phyloP scores from a whole-genome alignment of 1,284 basidiomycete genomes.

The Ganoderma boninense region DNA sequence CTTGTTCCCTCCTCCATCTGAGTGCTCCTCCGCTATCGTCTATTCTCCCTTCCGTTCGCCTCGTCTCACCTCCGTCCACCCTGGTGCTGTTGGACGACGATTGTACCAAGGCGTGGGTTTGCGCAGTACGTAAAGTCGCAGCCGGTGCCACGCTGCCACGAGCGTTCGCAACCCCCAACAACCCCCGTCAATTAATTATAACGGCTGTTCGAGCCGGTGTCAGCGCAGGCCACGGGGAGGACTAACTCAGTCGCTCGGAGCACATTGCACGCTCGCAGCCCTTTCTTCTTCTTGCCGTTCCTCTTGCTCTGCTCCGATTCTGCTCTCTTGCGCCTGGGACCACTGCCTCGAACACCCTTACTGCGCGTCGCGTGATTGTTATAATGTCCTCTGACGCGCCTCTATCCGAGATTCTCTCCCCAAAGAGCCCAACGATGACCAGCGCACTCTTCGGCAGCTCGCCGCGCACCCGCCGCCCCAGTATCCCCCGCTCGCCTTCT shows the following conservation, averaged over 20 bases:
- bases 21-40: neutral
- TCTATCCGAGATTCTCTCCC: slow-evolving; percentile 24
- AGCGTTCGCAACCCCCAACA: neutral
- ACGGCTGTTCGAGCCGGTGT: slow-evolving; percentile 1
- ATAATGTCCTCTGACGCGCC: slow-evolving; percentile 16
- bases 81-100: neutral
- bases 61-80: neutral
- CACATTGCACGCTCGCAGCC: neutral
- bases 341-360: neutral
- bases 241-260: neutral
- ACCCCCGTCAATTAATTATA: neutral
- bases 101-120: neutral
- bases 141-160: slow-evolving; percentile 21
- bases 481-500: slow-evolving; percentile 30
- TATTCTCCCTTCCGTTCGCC: neutral
- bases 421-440: slow-evolving; percentile 28
- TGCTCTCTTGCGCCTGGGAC: neutral
- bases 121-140: slow-evolving; percentile 3
- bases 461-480: slow-evolving; percentile 31
- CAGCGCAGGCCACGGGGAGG: neutral
- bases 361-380: slow-evolving; percentile 5
- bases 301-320: neutral
- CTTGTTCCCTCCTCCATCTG: neutral
- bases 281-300: neutral
- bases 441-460: slow-evolving; percentile 34